phyloP scores from a whole-genome alignment of 2,329 filamentous ascomycete genomes.

The Proliferodiscus dingleyae region DNA sequence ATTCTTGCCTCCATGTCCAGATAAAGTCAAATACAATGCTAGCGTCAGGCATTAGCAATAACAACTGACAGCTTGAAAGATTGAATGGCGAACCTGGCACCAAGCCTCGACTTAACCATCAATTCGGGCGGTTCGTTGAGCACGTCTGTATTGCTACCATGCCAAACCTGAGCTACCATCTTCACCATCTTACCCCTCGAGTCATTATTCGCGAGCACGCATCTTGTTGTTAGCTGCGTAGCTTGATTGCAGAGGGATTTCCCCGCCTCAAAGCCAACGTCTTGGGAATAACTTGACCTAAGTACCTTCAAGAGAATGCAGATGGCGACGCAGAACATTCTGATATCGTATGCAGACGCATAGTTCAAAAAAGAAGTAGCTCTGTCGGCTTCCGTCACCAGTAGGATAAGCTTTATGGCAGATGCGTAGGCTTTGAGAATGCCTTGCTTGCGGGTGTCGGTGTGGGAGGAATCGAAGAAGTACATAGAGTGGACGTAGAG shows the following conservation, averaged over 20 bases:
- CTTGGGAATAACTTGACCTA: conserved; percentile 8
- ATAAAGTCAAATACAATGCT: conserved; percentile 10
- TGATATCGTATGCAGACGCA: conserved; percentile 1
- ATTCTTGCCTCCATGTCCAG: conserved; percentile 10
- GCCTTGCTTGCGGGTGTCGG: conserved; percentile 2
- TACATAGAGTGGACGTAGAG: conserved; percentile 23
- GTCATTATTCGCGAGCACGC: conserved; percentile 8
- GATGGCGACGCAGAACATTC: conserved; percentile 4
- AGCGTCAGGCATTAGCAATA: not conserved
- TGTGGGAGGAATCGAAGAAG: conserved; percentile 18
- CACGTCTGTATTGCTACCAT: not conserved
- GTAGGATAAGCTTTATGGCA: conserved; percentile 5
- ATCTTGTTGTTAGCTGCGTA: not conserved
- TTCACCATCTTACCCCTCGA: conserved; percentile 2
- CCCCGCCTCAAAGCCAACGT: conserved; percentile 5
- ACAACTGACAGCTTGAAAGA: too few relatives aligned
- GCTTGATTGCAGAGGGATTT: conserved; percentile 6
- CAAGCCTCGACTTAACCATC: conserved; percentile 5
- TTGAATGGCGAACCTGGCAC: too few relatives aligned
- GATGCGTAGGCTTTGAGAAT: conserved; percentile 12
- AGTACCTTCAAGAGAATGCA: conserved; percentile 10
- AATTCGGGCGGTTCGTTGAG: conserved; percentile 2
- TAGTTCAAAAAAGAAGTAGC: conserved; percentile 8
- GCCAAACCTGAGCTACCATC: conserved; percentile 13
- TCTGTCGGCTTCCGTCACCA: not conserved